Percentiles rank a stretch among this genome's conserved stretches.
These are phyloP conservation scores for Fraxinus paxiana DNA, from an alignment of 305 asterid species.

Conservation along the genomic window DNA sequence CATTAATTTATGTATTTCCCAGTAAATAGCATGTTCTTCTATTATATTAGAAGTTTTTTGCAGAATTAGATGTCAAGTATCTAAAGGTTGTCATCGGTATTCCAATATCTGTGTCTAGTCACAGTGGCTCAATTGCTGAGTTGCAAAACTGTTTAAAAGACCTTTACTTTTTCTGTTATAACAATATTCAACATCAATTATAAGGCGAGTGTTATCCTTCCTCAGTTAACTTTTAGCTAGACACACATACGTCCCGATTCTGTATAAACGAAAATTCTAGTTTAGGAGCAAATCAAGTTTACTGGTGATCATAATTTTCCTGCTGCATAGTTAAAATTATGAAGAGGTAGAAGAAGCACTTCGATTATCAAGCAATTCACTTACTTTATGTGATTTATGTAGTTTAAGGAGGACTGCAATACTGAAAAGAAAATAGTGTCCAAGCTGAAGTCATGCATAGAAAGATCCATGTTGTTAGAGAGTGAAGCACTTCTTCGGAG, in stretches of 20 bases:
- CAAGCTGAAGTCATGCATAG: slow-evolving; percentile 63
- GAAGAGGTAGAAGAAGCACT: neutral
- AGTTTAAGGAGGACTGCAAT: slow-evolving; percentile 90
- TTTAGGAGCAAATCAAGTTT: neutral
- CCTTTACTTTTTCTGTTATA: neutral
- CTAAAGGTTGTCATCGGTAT: neutral
- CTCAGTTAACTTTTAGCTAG: neutral
- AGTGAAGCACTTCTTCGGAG: slow-evolving; percentile 64
- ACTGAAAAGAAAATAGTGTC: slow-evolving; percentile 79
- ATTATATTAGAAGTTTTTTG: neutral
- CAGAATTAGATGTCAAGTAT: neutral
- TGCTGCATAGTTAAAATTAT: neutral
- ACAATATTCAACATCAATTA: neutral
- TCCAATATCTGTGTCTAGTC: neutral
- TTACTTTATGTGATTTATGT: slow-evolving; percentile 27
- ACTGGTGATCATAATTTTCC: neutral
- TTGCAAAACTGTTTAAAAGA: neutral
- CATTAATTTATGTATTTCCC: neutral
- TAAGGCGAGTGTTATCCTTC: neutral
- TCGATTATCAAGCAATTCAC: neutral
- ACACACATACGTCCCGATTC: neutral
- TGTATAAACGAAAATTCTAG: neutral
- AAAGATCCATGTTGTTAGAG: slow-evolving; percentile 56
- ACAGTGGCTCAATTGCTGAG: neutral
- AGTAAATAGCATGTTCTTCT: neutral